Evolutionary conservation across 495 filamentous ascomycete genomes (phyloP).

Genomic region (Penicillium canariense): DNA sequence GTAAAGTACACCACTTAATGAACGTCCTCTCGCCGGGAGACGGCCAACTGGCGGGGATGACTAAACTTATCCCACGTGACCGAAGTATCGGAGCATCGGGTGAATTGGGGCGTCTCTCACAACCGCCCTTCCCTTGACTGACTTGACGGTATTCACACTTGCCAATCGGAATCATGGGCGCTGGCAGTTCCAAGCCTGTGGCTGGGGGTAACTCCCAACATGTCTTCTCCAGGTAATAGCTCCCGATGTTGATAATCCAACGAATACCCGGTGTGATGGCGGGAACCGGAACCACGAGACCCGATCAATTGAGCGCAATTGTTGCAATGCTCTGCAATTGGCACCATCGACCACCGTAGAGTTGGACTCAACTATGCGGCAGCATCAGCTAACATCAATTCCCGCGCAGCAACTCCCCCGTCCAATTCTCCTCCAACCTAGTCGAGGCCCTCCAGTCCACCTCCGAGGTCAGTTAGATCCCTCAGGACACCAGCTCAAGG

Average conservation of each 20-base stretch:
- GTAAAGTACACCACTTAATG: too few species aligned
- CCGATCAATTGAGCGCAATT: slow-evolving; percentile 15
- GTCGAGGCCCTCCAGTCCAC: slow-evolving; percentile 78
- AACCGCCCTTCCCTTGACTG: slow-evolving; percentile 18
- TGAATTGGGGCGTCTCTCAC: slow-evolving; percentile 15
- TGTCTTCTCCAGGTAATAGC: slow-evolving; percentile 50
- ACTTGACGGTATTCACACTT: slow-evolving; percentile 17
- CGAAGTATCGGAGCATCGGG: slow-evolving; percentile 29
- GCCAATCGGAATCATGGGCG: slow-evolving; percentile 43
- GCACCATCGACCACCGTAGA: not conserved
- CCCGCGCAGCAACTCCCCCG: slow-evolving; percentile 68
- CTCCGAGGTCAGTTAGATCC: slow-evolving; percentile 64
- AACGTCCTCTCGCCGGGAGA: too few species aligned
- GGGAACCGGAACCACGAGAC: slow-evolving; percentile 14
- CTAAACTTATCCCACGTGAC: slow-evolving; percentile 16
- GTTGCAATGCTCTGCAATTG: not conserved
- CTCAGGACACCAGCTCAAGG: slow-evolving; percentile 1
- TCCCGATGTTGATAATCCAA: slow-evolving; percentile 3
- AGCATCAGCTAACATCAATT: not conserved
- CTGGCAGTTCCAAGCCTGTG: slow-evolving; percentile 52
- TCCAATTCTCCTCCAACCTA: slow-evolving; percentile 83
- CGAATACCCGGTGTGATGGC: slow-evolving; percentile 4
- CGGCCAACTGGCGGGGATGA: not conserved
- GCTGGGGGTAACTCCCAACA: slow-evolving; percentile 49
- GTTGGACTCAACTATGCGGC: too few species aligned